phyloP scores from a whole-genome alignment of 495 filamentous ascomycete genomes.

The Glarea lozoyensis region DNA sequence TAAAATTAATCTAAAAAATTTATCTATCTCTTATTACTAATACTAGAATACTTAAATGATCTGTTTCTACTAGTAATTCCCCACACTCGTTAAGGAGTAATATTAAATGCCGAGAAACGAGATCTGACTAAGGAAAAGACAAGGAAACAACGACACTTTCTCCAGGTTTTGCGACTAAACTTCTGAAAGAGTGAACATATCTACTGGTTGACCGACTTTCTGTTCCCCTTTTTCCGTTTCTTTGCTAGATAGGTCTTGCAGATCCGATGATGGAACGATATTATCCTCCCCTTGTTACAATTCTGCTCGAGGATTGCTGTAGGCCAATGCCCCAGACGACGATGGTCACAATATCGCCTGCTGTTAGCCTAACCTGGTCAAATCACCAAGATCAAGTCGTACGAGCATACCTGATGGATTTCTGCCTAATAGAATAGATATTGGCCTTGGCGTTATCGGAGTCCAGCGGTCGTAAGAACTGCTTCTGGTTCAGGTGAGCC shows the following conservation, averaged over 20 bases:
- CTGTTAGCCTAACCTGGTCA: conserved; percentile 5
- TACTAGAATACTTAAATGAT: no score
- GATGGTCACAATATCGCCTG: conserved; percentile 4
- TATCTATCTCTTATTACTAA: no score
- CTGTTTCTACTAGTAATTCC: no score
- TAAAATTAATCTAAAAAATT: no score
- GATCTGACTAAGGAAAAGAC: no score
- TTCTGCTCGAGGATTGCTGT: conserved; percentile 8
- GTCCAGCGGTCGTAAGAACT: conserved; percentile 5
- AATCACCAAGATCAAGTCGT: background rate
- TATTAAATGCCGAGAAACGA: no score
- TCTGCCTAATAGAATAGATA: conserved; percentile 14
- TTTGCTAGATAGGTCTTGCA: conserved; percentile 8
- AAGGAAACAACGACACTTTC: no score
- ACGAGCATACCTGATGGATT: conserved; percentile 11
- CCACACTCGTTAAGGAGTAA: no score
- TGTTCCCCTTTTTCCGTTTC: conserved; percentile 9
- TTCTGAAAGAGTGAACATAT: no score
- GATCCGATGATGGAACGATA: conserved; percentile 12
- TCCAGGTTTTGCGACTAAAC: no score
- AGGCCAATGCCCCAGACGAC: conserved; percentile 3
- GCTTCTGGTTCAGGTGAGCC: conserved; percentile 3
- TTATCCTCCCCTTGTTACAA: conserved; percentile 12
- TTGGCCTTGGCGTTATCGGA: conserved; percentile 13
- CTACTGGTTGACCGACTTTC: conserved; percentile 12